Evolutionary conservation across 2,329 filamentous ascomycete genomes (phyloP).

Genomic region (Calonectria pseudoreteaudii): DNA sequence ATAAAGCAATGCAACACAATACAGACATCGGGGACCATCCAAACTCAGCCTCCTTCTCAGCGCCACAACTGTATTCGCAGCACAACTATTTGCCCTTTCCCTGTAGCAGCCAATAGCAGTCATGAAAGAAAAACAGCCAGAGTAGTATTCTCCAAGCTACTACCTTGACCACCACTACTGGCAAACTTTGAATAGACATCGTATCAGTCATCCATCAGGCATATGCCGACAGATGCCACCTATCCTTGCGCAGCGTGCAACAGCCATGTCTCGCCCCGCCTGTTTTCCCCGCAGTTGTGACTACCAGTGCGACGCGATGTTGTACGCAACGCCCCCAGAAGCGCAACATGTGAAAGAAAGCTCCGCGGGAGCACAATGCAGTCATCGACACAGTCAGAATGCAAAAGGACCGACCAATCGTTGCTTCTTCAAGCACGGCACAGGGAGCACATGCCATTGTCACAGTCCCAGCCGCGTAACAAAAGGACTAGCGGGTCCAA

Average conservation of each 20-base stretch:
- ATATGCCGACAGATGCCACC: background rate
- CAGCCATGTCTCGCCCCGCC: background rate
- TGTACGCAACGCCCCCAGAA: background rate
- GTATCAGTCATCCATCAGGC: background rate
- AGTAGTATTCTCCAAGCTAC: background rate
- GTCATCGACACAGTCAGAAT: background rate
- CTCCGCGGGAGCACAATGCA: background rate
- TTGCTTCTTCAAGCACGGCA: background rate
- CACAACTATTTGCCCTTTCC: background rate
- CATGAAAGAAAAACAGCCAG: no score
- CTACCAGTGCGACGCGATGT: background rate
- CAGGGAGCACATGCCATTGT: background rate
- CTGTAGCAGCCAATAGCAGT: background rate
- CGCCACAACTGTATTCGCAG: background rate
- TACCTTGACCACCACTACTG: background rate
- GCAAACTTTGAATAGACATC: background rate
- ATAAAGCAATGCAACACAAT: background rate
- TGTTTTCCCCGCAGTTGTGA: conserved; percentile 1
- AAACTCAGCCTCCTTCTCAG: background rate
- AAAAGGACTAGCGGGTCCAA: background rate
- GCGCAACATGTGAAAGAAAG: background rate
- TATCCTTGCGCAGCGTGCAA: background rate
- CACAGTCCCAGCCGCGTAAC: background rate
- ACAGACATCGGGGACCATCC: background rate
- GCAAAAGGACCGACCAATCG: background rate